Conservation (phyloP, 306 rosid genomes). For the Acacia crassicarpa region DNA sequence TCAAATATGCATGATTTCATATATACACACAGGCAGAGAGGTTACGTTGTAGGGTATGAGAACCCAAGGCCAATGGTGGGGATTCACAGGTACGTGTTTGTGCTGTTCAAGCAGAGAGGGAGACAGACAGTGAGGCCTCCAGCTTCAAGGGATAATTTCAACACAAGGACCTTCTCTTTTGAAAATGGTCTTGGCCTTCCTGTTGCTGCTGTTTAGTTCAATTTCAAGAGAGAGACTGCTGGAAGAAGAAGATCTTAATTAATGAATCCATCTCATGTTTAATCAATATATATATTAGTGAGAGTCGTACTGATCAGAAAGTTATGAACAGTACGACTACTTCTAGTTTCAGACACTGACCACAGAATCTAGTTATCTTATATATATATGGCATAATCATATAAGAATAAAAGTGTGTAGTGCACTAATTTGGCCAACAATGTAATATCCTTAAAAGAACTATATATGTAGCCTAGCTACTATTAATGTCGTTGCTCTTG, state of each 20-base stretch:
- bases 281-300: neutral
- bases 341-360: neutral
- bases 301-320: neutral
- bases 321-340: neutral
- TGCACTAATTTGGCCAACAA: neutral
- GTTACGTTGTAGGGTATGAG: slow-evolving; percentile 69
- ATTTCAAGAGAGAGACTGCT: slow-evolving; percentile 83
- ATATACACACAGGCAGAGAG: slow-evolving; percentile 53
- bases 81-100: slow-evolving; percentile 78
- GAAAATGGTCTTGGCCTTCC: slow-evolving; percentile 55
- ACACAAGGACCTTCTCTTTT: too few species aligned
- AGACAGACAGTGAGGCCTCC: slow-evolving; percentile 85
- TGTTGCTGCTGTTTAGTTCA: slow-evolving; percentile 91
- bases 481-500: too few species aligned
- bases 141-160: neutral
- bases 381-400: too few species aligned
- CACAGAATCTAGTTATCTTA: neutral
- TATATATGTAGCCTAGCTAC: too few species aligned
- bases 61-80: slow-evolving; percentile 75
- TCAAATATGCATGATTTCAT: too few species aligned
- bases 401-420: neutral
- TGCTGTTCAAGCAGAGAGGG: slow-evolving; percentile 85
- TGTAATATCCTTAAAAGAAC: too few species aligned
- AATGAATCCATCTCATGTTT: neutral
- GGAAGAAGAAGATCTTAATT: slow-evolving; percentile 52